A percentile compares a stretch with the other conserved stretches of the same genome.
Conservation (phyloP, 768 basidiomycete genomes). For the Gautieria morchelliformis region DNA sequence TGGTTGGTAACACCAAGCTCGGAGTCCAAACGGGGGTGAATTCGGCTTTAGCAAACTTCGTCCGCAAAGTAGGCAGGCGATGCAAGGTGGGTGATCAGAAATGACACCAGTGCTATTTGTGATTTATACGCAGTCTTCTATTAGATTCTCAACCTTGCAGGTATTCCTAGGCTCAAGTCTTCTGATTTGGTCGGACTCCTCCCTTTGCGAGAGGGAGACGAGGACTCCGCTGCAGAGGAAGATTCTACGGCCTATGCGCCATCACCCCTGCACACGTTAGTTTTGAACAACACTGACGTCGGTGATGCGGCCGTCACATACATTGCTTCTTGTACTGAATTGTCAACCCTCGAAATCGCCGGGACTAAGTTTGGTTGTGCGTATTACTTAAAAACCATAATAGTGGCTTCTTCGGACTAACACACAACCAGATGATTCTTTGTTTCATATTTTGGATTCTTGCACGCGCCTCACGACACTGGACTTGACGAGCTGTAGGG, state of each 20-base stretch:
- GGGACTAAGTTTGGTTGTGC: slow-evolving; percentile 53
- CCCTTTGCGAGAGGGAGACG: slow-evolving; percentile 9
- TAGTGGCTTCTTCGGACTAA: background rate
- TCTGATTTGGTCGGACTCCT: slow-evolving; percentile 41
- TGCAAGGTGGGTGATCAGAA: slow-evolving; percentile 36
- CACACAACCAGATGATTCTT: background rate
- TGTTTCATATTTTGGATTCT: slow-evolving; percentile 48
- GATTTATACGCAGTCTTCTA: background rate
- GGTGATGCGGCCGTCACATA: slow-evolving; percentile 47
- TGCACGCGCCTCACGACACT: slow-evolving; percentile 44
- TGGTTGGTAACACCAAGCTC: slow-evolving; percentile 57
- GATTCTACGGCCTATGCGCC: slow-evolving; percentile 9
- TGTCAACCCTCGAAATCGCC: slow-evolving; percentile 41
- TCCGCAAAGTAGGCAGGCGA: slow-evolving; percentile 43
- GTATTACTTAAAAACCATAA: slow-evolving; percentile 11
- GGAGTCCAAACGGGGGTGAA: slow-evolving; percentile 28
- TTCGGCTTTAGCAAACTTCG: slow-evolving; percentile 34
- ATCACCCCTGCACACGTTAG: slow-evolving; percentile 37
- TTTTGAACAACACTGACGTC: slow-evolving; percentile 50
- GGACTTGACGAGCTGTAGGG: slow-evolving; percentile 59
- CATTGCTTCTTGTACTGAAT: slow-evolving; percentile 40
- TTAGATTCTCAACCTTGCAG: slow-evolving; percentile 52
- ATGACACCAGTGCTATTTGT: background rate
- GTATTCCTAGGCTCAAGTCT: slow-evolving; percentile 41
- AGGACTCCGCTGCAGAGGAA: slow-evolving; percentile 18